Evolutionary conservation across 1,139 yeast genomes (phyloP), one percentile per base, ranked within the genome.

Genomic region (Casaregolazyma lundiana): DNA sequence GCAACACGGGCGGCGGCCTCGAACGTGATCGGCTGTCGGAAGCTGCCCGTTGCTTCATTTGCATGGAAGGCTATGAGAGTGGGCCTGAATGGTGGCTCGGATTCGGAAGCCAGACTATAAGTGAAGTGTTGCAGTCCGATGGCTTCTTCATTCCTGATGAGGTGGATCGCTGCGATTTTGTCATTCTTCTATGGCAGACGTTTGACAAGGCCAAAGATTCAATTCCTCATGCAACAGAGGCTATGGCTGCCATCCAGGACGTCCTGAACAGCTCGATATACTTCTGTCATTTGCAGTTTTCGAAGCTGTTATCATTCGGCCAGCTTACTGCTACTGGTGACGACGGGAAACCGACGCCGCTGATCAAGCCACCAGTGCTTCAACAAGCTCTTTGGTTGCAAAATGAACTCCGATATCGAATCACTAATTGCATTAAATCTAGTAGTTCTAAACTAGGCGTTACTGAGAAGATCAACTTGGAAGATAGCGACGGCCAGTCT

Each of bases 91-190:
- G 57, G 5, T 75, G 80, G 79, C 71, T 67, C 46, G 69, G 64
- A 0, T 64, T 76, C n/a, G 78, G 80, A 0, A 59, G 59, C 1
- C 55, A 63, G 1, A 60, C 75, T 8, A 65, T 74, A 16, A 67
- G 72, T 0, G 72, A 70, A 20, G 72, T 75, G 4, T 65, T 76
- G 4, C 70, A 73, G 0, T 64, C 70, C 16, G 79, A 77, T 52
- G 73, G 71, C 13, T 76, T 77, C 50, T 76, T 70, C 56, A 75
- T 75, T 4, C 76, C 76, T 1, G 67, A 69, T 2, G 81, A 77
- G 56, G 74, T 77, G 76, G 78, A 74, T 41, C 60, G 81, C 43
- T 73, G 77, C 39, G 53, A 70, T 16, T 75, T 75, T 51, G 63
- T 71, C 4, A 66, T 72, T 13, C 37, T 40, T 2, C 44, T 55